phyloP scores from a whole-genome alignment of 306 rosid species.

The Canavalia ensiformis region DNA sequence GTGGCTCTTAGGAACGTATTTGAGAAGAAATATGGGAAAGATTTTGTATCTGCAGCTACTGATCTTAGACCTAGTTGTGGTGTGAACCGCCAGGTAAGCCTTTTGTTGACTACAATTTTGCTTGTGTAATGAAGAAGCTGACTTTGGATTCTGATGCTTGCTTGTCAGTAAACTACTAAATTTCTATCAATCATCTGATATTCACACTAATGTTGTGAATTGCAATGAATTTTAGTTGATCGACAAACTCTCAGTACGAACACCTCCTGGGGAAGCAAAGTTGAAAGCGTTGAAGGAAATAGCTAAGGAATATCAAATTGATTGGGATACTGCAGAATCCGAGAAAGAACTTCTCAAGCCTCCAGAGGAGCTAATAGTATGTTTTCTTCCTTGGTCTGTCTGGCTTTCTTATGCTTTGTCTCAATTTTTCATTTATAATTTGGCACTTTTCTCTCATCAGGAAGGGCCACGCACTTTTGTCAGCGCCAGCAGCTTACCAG shows the following conservation, averaged over 20 bases:
- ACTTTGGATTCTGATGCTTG: neutral
- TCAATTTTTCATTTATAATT: conserved; percentile 4
- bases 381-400: conserved; percentile 44
- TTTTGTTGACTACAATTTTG: neutral
- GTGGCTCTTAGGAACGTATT: conserved; percentile 71
- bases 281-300: conserved; percentile 90
- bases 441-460: conserved; percentile 50
- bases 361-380: conserved; percentile 83
- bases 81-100: conserved; percentile 83
- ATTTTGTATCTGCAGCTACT: conserved; percentile 92
- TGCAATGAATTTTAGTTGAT: conserved; percentile 66
- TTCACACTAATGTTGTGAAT: conserved; percentile 29
- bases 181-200: conserved; percentile 12
- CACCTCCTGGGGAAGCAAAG: conserved; percentile 78
- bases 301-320: conserved; percentile 87
- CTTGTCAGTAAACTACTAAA: neutral
- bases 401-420: conserved; percentile 27
- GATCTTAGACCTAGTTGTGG: conserved; percentile 91
- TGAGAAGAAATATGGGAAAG: conserved; percentile 94
- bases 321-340: conserved; percentile 87
- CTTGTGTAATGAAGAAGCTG: neutral
- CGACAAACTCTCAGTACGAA: conserved; percentile 96
- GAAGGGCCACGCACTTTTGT: conserved; percentile 74
- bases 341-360: conserved; percentile 90
- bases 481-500: conserved; percentile 75